These are phyloP conservation scores for Lophiostoma macrostomum DNA, from an alignment of 495 filamentous ascomycete genomes.

Conservation along the genomic window DNA sequence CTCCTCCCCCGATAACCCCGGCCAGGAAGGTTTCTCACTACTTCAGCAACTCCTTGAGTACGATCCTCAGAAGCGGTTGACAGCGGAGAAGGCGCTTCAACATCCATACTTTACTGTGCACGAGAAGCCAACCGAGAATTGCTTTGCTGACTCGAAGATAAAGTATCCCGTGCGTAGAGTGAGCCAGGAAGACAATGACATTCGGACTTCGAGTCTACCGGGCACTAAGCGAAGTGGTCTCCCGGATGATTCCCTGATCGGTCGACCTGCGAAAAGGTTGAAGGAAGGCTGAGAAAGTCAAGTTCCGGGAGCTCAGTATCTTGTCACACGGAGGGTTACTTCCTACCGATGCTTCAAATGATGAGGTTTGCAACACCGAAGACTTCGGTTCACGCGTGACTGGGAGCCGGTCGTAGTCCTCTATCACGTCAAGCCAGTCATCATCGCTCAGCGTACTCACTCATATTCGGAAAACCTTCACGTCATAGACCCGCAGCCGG, in stretches of 20 bases:
- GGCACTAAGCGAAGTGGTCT: slow-evolving; percentile 89
- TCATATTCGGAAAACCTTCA: no score
- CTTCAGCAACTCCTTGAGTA: slow-evolving; percentile 82
- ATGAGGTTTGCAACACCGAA: no score
- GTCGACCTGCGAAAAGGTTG: slow-evolving; percentile 60
- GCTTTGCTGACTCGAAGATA: slow-evolving; percentile 81
- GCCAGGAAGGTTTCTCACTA: slow-evolving; percentile 74
- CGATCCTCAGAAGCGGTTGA: slow-evolving; percentile 84
- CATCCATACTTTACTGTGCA: slow-evolving; percentile 76
- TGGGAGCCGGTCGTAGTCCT: no score
- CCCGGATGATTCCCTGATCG: slow-evolving; percentile 73
- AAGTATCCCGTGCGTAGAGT: slow-evolving; percentile 90
- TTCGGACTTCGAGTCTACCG: slow-evolving; percentile 77
- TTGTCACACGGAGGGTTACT: no score
- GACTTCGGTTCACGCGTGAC: no score
- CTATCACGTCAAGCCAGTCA: no score
- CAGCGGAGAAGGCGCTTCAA: slow-evolving; percentile 77
- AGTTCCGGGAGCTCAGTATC: no score
- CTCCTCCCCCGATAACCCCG: slow-evolving; percentile 54
- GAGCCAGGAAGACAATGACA: slow-evolving; percentile 92
- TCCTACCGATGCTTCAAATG: no score
- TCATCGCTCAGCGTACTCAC: no score
- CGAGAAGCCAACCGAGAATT: slow-evolving; percentile 67
- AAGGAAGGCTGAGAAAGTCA: slow-evolving; percentile 51
- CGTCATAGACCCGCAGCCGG: no score